phyloP scores from a whole-genome alignment of 2,329 filamentous ascomycete species.

The Neobulgaria alba region DNA sequence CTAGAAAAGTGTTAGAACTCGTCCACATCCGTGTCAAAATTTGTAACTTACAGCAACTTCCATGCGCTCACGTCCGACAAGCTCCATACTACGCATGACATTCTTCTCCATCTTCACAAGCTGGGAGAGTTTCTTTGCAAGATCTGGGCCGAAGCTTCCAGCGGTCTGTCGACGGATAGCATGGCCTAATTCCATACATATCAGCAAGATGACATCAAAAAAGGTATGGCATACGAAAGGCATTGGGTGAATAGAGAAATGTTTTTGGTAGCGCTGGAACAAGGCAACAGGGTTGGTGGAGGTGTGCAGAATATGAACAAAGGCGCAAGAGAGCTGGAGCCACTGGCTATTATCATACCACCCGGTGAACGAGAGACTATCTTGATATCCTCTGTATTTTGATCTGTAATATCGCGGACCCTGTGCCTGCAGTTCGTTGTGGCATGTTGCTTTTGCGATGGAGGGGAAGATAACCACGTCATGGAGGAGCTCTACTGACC shows the following conservation, averaged over 20 bases:
- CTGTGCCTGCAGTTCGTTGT: too few species aligned
- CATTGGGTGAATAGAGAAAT: too few species aligned
- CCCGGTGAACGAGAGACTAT: too few species aligned
- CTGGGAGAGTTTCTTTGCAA: constrained; percentile 95
- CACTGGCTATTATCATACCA: too few species aligned
- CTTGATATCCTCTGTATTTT: too few species aligned
- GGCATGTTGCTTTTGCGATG: too few species aligned
- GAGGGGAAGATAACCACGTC: too few species aligned
- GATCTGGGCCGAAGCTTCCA: constrained; percentile 68
- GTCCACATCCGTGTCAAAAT: constrained; percentile 1
- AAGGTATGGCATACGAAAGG: background rate
- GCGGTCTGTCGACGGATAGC: constrained; percentile 66
- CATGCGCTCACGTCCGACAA: constrained; percentile 93
- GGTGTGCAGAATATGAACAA: too few species aligned
- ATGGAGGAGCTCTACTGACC: constrained; percentile 40
- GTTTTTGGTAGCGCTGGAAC: too few species aligned
- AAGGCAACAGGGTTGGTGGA: too few species aligned
- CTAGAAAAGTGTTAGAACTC: constrained; percentile 38
- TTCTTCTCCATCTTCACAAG: constrained; percentile 99
- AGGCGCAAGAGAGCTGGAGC: too few species aligned
- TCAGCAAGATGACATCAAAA: constrained; percentile 38
- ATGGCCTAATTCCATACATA: constrained; percentile 56
- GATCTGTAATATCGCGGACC: too few species aligned
- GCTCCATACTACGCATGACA: constrained; percentile 96
- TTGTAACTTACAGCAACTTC: constrained; percentile 79